Base-by-base conservation (phyloP, 1,284 basidiomycete genomes). In the Leccinum pseudoinsigne region DNA sequence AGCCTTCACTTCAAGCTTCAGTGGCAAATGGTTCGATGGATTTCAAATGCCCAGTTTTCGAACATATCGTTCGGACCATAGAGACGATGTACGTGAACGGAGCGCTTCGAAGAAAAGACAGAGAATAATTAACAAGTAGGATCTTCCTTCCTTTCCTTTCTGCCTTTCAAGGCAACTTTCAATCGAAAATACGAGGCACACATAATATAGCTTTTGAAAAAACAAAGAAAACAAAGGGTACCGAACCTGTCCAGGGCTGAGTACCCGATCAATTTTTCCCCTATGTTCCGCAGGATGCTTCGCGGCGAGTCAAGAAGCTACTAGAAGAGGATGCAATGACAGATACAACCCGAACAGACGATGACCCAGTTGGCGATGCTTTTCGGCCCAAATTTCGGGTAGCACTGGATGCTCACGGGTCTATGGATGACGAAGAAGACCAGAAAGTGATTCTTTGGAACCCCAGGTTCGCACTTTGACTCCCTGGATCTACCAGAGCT, bases 351-450 rank as follows among this genome's bases (percentile, higher is more conserved):
- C 83, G 84, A 58, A 91, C 89, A 3, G 92, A 93, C 57, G 92
- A 95, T 66, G 94, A 95, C 71, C 86, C 89, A 0, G 84, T 96
- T 56, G 84, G 86, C 51, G 84, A 90, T 34, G 93, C 91, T 2
- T 28, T 28, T 28, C 28, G 28, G 28, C 28, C 28, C 28, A 28
- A 28, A 28, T 93, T 96, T 80, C 77, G 89, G 31, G 80, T 86
- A 59, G 84, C 79, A 3, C 71, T 88, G 28, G 81, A 80, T 51
- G 79, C 78, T 23, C 76, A 80, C 6, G 75, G 74, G 0, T 10
- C 26, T 21, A 34, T 59, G 14, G 69, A 71, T 21, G 80, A 79
- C 11, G 74, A 83, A 79, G 57, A 82, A 21, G 84, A 86, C 3
- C 83, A 87, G n/a, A 79, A 84, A 9, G 80, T 86, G 69, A 87